Base-by-base conservation (phyloP, 2,329 filamentous ascomycete genomes). In the Trichophyton equinum region DNA sequence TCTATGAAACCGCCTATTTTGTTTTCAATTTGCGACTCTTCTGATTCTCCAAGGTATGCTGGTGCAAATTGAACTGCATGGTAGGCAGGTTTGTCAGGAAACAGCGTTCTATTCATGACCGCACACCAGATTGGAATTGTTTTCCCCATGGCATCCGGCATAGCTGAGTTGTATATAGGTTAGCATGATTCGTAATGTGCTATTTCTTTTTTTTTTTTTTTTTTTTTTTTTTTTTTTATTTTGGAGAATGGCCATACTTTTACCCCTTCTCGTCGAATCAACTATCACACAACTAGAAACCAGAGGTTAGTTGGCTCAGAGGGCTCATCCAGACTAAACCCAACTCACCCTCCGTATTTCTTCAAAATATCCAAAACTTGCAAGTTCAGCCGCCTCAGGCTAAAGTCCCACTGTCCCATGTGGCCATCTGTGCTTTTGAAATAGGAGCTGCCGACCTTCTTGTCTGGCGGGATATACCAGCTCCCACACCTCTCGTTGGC, bases 381-480 rank as follows among this genome's bases (percentile, higher is more conserved):
- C 67, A 96, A 71, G 71, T 99, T 99, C 68, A 97, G 75, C 65
- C 94, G 80, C 64, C 94, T 78, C 22, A 86, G 82, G 74, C 89
- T 96, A 70, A 97, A 96, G 63, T 85, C 83, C 94, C 94, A 99
- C 69, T 95, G 85, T 7, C 89, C 86, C 59, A 85, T 85, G 72
- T 99, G 94, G 0, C 94, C 94, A 75, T 99, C 94, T 1, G 94
- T 99, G 74, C 89, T 95, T 79, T 99, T 99, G 76, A 97, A 99
- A 75, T 97, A 99, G 36, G 87, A 89, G 65, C 88, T 91, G 36
- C 83, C 88, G 1, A 71, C 75, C 73, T 92, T 94, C 27, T 69
- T 69, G 6, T 73, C 73, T 0, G 86, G 86, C 2, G 76, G 74
- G 27, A 97, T 87, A 72, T 97, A 97, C 94, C 94, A 99, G 74